A percentile compares a stretch with the other conserved stretches of the same genome.
Conservation (phyloP, 1,284 basidiomycete species). For the Takashimella tepidaria region DNA sequence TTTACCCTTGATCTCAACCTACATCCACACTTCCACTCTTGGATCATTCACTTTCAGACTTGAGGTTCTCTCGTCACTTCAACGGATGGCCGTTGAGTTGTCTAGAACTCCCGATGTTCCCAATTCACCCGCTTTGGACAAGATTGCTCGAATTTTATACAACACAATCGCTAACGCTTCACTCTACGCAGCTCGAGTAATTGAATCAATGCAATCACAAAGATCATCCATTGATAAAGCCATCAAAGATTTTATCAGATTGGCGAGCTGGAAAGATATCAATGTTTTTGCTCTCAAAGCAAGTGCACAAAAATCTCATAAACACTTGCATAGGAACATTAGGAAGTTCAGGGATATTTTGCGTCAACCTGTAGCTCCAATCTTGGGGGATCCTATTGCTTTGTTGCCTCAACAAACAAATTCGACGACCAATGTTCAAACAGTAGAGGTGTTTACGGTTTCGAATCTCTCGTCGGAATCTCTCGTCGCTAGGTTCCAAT, state of each 20-base stretch:
- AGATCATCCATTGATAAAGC: constrained; percentile 70
- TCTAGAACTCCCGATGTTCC: constrained; percentile 37
- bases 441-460: constrained; percentile 8
- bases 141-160: constrained; percentile 60
- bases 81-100: constrained; percentile 46
- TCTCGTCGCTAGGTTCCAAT: constrained; percentile 9
- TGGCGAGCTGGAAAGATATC: constrained; percentile 97
- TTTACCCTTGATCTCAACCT: constrained; percentile 75
- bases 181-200: constrained; percentile 58
- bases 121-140: constrained; percentile 43
- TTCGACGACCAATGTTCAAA: constrained; percentile 2
- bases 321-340: constrained; percentile 84
- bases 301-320: constrained; percentile 86
- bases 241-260: constrained; percentile 77
- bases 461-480: constrained; percentile 7
- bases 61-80: constrained; percentile 64
- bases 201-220: constrained; percentile 56
- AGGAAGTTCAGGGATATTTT: constrained; percentile 88
- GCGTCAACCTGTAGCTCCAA: constrained; percentile 60
- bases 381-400: constrained; percentile 33
- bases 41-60: constrained; percentile 77
- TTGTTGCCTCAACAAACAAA: constrained; percentile 31
- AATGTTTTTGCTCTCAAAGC: constrained; percentile 91
- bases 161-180: constrained; percentile 64
- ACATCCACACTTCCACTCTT: constrained; percentile 68